A percentile compares a stretch with the other conserved stretches of the same genome.
phyloP scores from a whole-genome alignment of 768 basidiomycete species.

The Kwoniella bestiolae region DNA sequence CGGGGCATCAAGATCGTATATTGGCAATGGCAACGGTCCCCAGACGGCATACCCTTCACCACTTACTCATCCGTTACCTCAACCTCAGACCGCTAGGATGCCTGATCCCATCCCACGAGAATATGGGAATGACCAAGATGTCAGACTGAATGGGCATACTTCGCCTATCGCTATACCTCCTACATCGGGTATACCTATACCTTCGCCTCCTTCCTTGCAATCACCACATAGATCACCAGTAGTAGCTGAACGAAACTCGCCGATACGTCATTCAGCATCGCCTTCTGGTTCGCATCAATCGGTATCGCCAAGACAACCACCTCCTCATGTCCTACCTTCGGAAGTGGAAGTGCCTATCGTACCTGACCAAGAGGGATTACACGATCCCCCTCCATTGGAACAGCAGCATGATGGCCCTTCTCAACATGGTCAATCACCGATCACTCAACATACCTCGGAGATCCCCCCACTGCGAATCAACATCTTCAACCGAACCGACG shows the following conservation, averaged over 20 bases:
- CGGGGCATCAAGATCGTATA: not conserved
- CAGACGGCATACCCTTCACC: constrained; percentile 5
- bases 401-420: not conserved
- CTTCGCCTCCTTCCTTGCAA: not conserved
- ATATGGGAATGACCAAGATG: not conserved
- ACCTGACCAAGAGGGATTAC: not conserved
- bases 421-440: not conserved
- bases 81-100: constrained; percentile 8
- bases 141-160: not conserved
- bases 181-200: not conserved
- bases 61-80: constrained; percentile 3
- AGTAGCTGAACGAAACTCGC: not conserved
- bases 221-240: too few relatives aligned
- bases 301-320: constrained; percentile 4
- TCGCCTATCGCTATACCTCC: not conserved
- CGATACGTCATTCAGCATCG: too few relatives aligned
- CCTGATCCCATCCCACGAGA: not conserved
- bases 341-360: not conserved
- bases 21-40: not conserved
- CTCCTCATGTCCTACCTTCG: constrained; percentile 6
- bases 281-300: not conserved
- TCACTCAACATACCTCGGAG: not conserved
- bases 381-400: not conserved
- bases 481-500: not conserved
- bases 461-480: not conserved